Conservation (phyloP, 306 rosid species). For the Sophora flavescens region DNA sequence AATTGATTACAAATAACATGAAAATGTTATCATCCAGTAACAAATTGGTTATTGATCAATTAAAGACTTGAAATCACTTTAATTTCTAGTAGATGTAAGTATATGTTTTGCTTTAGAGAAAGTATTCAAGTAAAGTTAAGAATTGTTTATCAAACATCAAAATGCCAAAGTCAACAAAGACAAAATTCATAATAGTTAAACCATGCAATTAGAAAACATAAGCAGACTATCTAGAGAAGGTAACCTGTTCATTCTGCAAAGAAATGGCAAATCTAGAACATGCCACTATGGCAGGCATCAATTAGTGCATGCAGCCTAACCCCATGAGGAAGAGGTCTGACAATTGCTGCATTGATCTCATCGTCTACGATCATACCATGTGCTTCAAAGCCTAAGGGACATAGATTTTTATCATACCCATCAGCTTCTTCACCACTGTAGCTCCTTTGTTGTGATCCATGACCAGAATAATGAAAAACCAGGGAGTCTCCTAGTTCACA, state of each 20-base stretch:
- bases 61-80: neutral
- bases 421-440: slow-evolving; percentile 91
- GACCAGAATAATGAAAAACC: slow-evolving; percentile 96
- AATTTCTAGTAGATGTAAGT: neutral
- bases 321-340: slow-evolving; percentile 85
- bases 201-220: slow-evolving; percentile 26
- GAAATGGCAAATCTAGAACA: slow-evolving; percentile 90
- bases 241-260: slow-evolving; percentile 97
- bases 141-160: slow-evolving; percentile 2
- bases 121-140: neutral
- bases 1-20: neutral
- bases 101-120: slow-evolving; percentile 4
- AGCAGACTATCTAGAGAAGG: slow-evolving; percentile 24
- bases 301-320: slow-evolving; percentile 92
- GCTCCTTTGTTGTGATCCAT: slow-evolving; percentile 92
- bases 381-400: slow-evolving; percentile 94
- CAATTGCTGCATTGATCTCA: no score
- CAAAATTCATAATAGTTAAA: slow-evolving; percentile 31
- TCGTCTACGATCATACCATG: slow-evolving; percentile 80
- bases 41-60: slow-evolving; percentile 16
- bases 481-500: slow-evolving; percentile 92
- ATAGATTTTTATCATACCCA: slow-evolving; percentile 92
- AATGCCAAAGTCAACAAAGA: slow-evolving; percentile 29
- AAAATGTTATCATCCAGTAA: neutral
- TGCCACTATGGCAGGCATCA: slow-evolving; percentile 98